Percentiles rank a stretch among this genome's conserved stretches.
These are phyloP conservation scores for Lophiotrema nucula DNA, from an alignment of 495 filamentous ascomycete species.

Conservation along the genomic window DNA sequence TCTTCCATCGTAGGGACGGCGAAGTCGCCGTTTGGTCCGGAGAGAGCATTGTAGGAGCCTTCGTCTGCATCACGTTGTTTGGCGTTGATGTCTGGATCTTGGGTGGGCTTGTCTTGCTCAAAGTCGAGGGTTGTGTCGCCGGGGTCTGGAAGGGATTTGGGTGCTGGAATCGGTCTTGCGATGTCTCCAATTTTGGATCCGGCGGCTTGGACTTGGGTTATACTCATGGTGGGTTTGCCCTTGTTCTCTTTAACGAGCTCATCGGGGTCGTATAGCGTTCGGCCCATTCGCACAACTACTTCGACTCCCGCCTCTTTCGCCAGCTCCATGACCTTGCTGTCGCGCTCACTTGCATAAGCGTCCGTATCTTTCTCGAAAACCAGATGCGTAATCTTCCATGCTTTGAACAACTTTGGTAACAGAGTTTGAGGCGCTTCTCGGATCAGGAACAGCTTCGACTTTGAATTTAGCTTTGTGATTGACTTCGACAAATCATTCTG, in stretches of 20 bases:
- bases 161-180: slow-evolving; percentile 54
- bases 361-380: slow-evolving; percentile 76
- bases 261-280: slow-evolving; percentile 68
- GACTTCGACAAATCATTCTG: slow-evolving; percentile 61
- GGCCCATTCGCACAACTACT: slow-evolving; percentile 57
- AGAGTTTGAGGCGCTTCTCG: slow-evolving; percentile 67
- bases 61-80: slow-evolving; percentile 48
- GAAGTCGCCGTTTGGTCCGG: slow-evolving; percentile 63
- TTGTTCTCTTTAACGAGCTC: slow-evolving; percentile 60
- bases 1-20: slow-evolving; percentile 60
- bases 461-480: slow-evolving; percentile 59
- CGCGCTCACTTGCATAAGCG: slow-evolving; percentile 61
- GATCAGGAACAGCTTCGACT: slow-evolving; percentile 65
- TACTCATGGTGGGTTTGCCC: slow-evolving; percentile 68
- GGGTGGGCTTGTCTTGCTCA: slow-evolving; percentile 48
- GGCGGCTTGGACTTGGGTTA: slow-evolving; percentile 55
- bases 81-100: slow-evolving; percentile 55
- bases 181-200: slow-evolving; percentile 53
- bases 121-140: slow-evolving; percentile 58
- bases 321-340: slow-evolving; percentile 52
- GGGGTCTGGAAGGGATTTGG: slow-evolving; percentile 57
- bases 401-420: slow-evolving; percentile 64
- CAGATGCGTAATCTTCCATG: slow-evolving; percentile 66
- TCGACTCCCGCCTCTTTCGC: slow-evolving; percentile 63
- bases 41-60: slow-evolving; percentile 53